Conservation (phyloP, 1,284 basidiomycete species). For the Baeospora myosura region DNA sequence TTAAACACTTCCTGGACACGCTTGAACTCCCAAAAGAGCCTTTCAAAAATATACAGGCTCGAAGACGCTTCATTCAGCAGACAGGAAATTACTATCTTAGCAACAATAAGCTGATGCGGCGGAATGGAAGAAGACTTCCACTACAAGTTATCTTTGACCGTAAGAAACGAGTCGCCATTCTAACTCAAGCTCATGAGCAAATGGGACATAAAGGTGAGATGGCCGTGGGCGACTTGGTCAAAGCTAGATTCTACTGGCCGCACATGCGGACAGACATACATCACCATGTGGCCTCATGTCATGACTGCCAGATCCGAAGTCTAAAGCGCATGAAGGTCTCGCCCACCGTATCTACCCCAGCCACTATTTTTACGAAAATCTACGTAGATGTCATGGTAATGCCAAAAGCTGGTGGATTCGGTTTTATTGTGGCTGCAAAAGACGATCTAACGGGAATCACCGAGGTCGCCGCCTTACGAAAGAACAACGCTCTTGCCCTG, state of each 20-base stretch:
- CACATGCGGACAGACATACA: slow-evolving; percentile 20
- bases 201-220: slow-evolving; percentile 9
- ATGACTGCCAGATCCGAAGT: slow-evolving; percentile 28
- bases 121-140: slow-evolving; percentile 8
- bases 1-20: no score
- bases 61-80: no score
- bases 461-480: background rate
- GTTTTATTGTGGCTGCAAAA: slow-evolving; percentile 1
- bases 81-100: no score
- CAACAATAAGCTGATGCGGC: slow-evolving; percentile 12
- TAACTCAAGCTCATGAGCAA: slow-evolving; percentile 13
- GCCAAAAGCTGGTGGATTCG: background rate
- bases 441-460: background rate
- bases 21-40: no score
- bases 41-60: no score
- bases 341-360: slow-evolving; percentile 21
- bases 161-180: slow-evolving; percentile 4
- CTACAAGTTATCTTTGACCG: slow-evolving; percentile 7
- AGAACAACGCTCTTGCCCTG: slow-evolving; percentile 11
- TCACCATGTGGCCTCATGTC: slow-evolving; percentile 28
- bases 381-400: background rate
- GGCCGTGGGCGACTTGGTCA: slow-evolving; percentile 4
- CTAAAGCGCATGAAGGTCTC: slow-evolving; percentile 23
- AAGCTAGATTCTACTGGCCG: slow-evolving; percentile 7
- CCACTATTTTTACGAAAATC: slow-evolving; percentile 13